Base-by-base conservation (phyloP, 2,329 filamentous ascomycete genomes). In the Ceratocystis colombiana region DNA sequence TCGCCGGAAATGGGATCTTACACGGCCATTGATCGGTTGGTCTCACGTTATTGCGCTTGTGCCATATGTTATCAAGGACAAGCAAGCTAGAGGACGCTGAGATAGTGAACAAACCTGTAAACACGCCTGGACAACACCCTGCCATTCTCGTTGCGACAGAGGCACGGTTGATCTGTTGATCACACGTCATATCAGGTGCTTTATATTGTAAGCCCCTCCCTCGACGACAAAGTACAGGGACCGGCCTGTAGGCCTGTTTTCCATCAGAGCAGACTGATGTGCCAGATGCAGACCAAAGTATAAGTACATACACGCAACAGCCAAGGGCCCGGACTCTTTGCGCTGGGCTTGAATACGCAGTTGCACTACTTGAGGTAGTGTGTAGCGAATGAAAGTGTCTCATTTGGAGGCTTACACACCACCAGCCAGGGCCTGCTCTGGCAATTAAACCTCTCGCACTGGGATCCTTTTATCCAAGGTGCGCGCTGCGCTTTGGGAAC, bases 381-480 rank as follows among this genome's bases (percentile, higher is more conserved):
- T 7, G 30, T 4, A 57, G 20, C 53, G 22, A 57, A 57, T 57
- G 22, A 57, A 17, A 28, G 25, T 3, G 50, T 28, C 50, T 15
- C 50, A 55, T 55, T 55, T 55, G 20, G 25, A 22, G 20, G 50
- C 50, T 55, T 55, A 55, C 50, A 55, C 50, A 55, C 50, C 50
- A 55, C 25, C 25, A 25, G 10, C 25, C 25, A 25, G 10, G 37
- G 10, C 3, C 20, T 6, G 25, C 20, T 55, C 22, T 25, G 15
- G n/a, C 46, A n/a, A 48, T 48, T 20, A 20, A 48, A 48, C 6
- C 17, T 48, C 46, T 20, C 46, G 46, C 46, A 48, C 20, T 48
- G 17, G 8, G 46, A 10, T 48, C 10, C 22, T 55, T 28, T 28
- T 55, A 15, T 25, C 20, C 48, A 53, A 53, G 48, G 48, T 25